Conservation (phyloP, 2,329 filamentous ascomycete genomes). For the Didymosphaeria variabile region DNA sequence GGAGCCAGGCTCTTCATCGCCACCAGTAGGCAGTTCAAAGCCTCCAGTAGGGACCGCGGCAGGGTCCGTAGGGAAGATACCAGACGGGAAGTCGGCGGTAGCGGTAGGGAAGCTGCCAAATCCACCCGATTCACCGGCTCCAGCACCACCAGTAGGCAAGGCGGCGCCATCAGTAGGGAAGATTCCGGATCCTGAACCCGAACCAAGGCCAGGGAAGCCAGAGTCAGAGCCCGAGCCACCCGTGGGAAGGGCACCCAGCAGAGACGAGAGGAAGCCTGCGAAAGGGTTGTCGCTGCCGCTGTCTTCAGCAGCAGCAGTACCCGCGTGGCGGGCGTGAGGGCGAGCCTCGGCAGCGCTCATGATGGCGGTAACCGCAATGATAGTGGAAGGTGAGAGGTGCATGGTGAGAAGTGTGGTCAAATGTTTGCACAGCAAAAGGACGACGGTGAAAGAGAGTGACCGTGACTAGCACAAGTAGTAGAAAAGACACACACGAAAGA, state of each 20-base stretch:
- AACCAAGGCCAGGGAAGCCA: slow-evolving; percentile 5
- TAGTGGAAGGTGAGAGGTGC: slow-evolving; percentile 34
- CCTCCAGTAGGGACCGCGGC: slow-evolving; percentile 9
- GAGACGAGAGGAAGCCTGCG: slow-evolving; percentile 5
- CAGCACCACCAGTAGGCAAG: neutral
- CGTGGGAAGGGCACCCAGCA: neutral
- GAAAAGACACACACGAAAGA: slow-evolving; percentile 20
- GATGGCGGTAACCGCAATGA: slow-evolving; percentile 30
- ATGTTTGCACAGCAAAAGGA: slow-evolving; percentile 34
- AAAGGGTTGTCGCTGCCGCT: slow-evolving; percentile 1
- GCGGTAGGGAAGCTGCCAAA: slow-evolving; percentile 3
- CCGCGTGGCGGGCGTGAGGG: slow-evolving; percentile 16
- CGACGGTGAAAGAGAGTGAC: slow-evolving; percentile 21
- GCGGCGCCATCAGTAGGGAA: neutral
- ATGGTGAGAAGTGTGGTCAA: slow-evolving; percentile 22
- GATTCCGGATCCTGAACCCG: neutral
- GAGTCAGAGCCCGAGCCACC: neutral
- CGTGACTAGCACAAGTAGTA: slow-evolving; percentile 30
- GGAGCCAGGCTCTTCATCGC: neutral
- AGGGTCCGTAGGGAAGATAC: slow-evolving; percentile 5
- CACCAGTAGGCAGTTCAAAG: neutral
- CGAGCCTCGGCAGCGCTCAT: slow-evolving; percentile 29
- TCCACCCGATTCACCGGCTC: neutral
- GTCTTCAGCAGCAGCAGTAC: neutral
- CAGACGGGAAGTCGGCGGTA: neutral